These are phyloP conservation scores for Ceraceosorus bombacis DNA, from an alignment of 1,284 basidiomycete genomes.

Conservation along the genomic window DNA sequence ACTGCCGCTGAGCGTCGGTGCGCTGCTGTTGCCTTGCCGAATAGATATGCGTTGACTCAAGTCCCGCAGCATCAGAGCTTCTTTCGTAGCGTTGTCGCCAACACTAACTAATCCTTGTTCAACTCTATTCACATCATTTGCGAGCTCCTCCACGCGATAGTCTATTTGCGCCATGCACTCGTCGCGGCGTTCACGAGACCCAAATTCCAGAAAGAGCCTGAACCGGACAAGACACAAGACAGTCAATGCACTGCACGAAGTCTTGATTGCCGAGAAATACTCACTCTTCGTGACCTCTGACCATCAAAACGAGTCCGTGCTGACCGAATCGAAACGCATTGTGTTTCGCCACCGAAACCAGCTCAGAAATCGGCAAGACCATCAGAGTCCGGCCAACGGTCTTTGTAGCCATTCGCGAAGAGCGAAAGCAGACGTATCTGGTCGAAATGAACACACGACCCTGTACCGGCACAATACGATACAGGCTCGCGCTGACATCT, in stretches of 20 bases:
- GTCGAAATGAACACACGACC: slow-evolving; percentile 34
- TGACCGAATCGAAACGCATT: slow-evolving; percentile 82
- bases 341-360: slow-evolving; percentile 72
- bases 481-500: slow-evolving; percentile 28
- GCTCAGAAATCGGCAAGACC: slow-evolving; percentile 82
- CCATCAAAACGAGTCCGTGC: slow-evolving; percentile 76
- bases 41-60: not conserved
- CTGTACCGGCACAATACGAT: slow-evolving; percentile 31
- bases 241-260: not conserved
- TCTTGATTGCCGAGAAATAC: not conserved
- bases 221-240: no score
- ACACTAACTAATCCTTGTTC: no score
- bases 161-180: slow-evolving; percentile 69
- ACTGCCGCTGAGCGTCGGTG: not conserved
- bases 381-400: slow-evolving; percentile 58
- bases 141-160: not conserved
- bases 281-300: slow-evolving; percentile 84
- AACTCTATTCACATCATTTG: no score
- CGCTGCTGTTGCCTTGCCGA: not conserved
- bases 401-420: slow-evolving; percentile 29
- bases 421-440: slow-evolving; percentile 39
- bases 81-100: no score
- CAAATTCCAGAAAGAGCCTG: slow-evolving; percentile 81
- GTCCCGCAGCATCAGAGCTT: no score
- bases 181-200: slow-evolving; percentile 66